Conservation (phyloP, 208 protist species). For the Acanthamoeba culbertsoni region DNA sequence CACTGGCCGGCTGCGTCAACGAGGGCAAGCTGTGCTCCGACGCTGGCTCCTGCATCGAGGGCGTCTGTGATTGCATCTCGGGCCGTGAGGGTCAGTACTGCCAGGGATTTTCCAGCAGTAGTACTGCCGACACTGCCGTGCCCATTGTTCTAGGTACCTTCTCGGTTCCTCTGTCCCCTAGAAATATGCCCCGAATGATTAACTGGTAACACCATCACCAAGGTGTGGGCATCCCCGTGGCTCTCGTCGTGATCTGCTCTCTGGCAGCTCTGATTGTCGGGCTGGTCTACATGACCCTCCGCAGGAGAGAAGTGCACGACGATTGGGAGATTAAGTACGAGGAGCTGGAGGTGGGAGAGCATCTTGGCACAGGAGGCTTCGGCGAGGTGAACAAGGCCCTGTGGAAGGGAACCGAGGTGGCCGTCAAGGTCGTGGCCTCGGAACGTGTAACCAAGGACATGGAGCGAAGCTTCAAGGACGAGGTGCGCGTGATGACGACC, state of each 20-base stretch:
- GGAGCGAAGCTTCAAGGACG: slow-evolving; percentile 4
- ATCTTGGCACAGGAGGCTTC: slow-evolving; percentile 24
- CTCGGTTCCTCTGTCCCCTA: background rate
- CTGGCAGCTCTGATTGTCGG: background rate
- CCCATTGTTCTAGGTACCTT: background rate
- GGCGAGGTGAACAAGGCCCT: background rate
- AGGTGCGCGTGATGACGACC: background rate
- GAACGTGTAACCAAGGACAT: background rate
- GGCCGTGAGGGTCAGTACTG: background rate
- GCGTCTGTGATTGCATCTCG: background rate
- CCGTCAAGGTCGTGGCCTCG: slow-evolving; percentile 39
- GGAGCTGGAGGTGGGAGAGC: background rate
- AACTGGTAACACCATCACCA: background rate
- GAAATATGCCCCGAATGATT: background rate
- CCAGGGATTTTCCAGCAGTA: background rate
- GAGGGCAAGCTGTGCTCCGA: background rate
- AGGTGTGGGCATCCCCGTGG: background rate
- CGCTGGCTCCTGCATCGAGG: background rate
- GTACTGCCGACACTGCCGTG: background rate
- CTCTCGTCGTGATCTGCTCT: background rate
- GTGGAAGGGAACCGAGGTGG: slow-evolving; percentile 54
- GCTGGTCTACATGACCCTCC: background rate
- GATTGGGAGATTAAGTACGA: slow-evolving; percentile 34
- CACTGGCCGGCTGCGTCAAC: background rate
- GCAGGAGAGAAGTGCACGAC: background rate